Evolutionary conservation across 805 yeast genomes (phyloP).

Genomic region (Myxozyma geophila): DNA sequence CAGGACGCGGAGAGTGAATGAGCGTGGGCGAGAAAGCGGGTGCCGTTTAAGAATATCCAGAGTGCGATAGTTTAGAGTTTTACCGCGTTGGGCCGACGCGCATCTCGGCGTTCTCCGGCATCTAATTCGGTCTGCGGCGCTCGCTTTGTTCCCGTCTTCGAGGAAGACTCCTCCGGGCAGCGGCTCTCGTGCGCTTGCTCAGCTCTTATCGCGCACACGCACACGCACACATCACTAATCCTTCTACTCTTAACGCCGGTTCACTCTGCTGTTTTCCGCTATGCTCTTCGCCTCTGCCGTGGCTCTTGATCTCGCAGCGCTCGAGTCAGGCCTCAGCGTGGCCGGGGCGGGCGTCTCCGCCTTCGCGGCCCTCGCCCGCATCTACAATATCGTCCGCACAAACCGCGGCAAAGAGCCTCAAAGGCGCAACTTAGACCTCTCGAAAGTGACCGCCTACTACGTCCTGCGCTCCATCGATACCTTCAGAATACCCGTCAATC

Average conservation of each 20-base stretch:
- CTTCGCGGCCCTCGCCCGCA: slow-evolving; percentile 9
- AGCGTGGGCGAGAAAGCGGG: neutral
- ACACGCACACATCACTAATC: neutral
- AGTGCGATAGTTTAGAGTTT: neutral
- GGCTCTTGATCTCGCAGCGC: slow-evolving; percentile 13
- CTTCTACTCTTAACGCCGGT: no score
- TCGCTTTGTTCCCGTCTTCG: neutral
- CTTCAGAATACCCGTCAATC: slow-evolving; percentile 25
- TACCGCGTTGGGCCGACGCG: slow-evolving; percentile 12
- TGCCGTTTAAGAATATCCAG: neutral
- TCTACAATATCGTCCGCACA: slow-evolving; percentile 9
- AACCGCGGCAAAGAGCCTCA: slow-evolving; percentile 19
- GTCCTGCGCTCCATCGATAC: slow-evolving; percentile 21
- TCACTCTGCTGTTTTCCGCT: no score
- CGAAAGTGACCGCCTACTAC: slow-evolving; percentile 19
- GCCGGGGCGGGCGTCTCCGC: slow-evolving; percentile 24
- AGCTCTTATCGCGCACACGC: neutral
- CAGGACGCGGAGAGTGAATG: neutral
- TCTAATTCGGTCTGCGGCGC: slow-evolving; percentile 3
- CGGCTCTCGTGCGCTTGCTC: no score
- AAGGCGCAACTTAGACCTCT: slow-evolving; percentile 17
- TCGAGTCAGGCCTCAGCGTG: slow-evolving; percentile 16
- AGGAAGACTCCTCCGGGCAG: neutral
- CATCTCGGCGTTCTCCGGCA: slow-evolving; percentile 20
- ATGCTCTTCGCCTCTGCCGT: slow-evolving; percentile 2